A percentile compares a stretch with the other conserved stretches of the same genome.
Evolutionary conservation across 1,139 yeast species (phyloP).

Genomic region (Geotrichum restrictum): DNA sequence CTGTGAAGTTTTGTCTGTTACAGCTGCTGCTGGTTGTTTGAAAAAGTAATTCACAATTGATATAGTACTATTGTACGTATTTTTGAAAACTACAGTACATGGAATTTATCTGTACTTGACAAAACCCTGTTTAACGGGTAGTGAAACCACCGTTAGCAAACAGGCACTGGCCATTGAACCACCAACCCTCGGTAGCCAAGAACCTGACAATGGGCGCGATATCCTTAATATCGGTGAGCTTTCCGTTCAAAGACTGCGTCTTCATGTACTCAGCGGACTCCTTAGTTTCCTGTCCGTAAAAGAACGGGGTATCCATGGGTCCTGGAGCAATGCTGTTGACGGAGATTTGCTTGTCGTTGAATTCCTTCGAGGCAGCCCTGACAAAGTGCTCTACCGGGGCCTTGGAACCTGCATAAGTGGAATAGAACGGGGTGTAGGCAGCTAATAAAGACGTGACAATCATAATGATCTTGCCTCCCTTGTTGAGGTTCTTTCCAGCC

Average conservation of each 20-base stretch:
- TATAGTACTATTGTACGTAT: no score
- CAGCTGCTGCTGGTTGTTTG: no score
- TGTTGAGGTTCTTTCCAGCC: constrained; percentile 50
- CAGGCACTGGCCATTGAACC: constrained; percentile 69
- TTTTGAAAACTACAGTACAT: no score
- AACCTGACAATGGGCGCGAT: constrained; percentile 62
- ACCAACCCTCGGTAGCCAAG: constrained; percentile 60
- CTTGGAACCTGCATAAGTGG: constrained; percentile 58
- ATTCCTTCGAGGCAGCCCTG: constrained; percentile 57
- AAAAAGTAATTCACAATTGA: no score
- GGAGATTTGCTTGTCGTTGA: constrained; percentile 47
- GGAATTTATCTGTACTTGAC: no score
- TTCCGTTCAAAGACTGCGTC: constrained; percentile 43
- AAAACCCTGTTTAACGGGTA: constrained; percentile 37
- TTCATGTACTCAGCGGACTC: constrained; percentile 55
- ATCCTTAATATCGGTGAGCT: constrained; percentile 57
- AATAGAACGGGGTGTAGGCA: constrained; percentile 58
- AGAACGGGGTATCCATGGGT: constrained; percentile 69
- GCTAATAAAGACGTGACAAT: constrained; percentile 63
- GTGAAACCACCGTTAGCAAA: constrained; percentile 65
- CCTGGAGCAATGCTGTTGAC: constrained; percentile 65
- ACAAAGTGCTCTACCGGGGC: constrained; percentile 58
- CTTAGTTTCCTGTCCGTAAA: constrained; percentile 56
- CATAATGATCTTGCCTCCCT: constrained; percentile 54
- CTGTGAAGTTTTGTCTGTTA: no score